Percentiles rank a stretch among this genome's conserved stretches.
phyloP scores from a whole-genome alignment of 2,329 filamentous ascomycete genomes.

The Aspergillus thermomutatus region DNA sequence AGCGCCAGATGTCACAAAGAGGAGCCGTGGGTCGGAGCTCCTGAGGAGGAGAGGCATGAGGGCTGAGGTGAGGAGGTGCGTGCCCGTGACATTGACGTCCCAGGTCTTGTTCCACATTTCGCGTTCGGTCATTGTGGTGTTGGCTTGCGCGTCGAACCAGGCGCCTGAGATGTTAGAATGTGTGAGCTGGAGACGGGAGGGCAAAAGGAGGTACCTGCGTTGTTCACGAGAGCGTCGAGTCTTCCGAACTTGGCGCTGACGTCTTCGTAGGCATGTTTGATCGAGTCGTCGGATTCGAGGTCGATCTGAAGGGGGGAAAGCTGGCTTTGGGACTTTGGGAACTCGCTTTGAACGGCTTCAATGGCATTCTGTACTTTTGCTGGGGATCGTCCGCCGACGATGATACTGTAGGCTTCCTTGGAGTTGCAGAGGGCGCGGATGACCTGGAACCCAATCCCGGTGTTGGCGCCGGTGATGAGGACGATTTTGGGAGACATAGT shows the following conservation, averaged over 20 bases:
- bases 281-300: slow-evolving; percentile 52
- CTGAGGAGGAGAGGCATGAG: slow-evolving; percentile 54
- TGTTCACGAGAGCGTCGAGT: slow-evolving; percentile 56
- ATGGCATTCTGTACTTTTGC: slow-evolving; percentile 52
- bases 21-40: slow-evolving; percentile 44
- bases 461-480: slow-evolving; percentile 62
- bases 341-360: slow-evolving; percentile 38
- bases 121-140: slow-evolving; percentile 21
- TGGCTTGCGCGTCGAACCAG: background rate
- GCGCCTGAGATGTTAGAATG: background rate
- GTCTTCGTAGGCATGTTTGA: slow-evolving; percentile 44
- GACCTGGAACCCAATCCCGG: slow-evolving; percentile 58
- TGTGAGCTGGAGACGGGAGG: background rate
- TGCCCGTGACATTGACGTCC: slow-evolving; percentile 51
- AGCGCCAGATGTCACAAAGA: slow-evolving; percentile 15
- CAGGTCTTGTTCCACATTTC: slow-evolving; percentile 47
- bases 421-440: slow-evolving; percentile 54
- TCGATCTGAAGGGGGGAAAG: slow-evolving; percentile 53
- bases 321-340: slow-evolving; percentile 39
- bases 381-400: slow-evolving; percentile 53
- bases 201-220: slow-evolving; percentile 44
- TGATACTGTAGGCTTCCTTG: slow-evolving; percentile 49
- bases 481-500: slow-evolving; percentile 33
- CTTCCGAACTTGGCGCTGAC: slow-evolving; percentile 44
- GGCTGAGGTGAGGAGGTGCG: slow-evolving; percentile 43